These are phyloP conservation scores for Aureobasidium pullulans DNA, from an alignment of 2,329 filamentous ascomycete species.

Conservation along the genomic window DNA sequence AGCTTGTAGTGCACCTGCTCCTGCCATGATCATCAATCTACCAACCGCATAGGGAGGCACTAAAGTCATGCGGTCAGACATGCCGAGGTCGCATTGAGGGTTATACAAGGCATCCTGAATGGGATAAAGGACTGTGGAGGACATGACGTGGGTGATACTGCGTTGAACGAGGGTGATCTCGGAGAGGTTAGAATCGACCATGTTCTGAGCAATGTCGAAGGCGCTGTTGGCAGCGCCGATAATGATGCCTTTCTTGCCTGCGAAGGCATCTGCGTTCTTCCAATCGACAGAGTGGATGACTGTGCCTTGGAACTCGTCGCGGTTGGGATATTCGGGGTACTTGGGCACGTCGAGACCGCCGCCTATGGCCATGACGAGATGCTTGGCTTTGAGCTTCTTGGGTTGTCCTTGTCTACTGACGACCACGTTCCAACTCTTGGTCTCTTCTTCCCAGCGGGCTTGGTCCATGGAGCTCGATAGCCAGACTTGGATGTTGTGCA, in stretches of 20 bases:
- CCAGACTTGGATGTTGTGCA: conserved; percentile 34
- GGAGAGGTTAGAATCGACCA: conserved; percentile 34
- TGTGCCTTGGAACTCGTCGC: conserved; percentile 30
- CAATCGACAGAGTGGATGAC: conserved; percentile 31
- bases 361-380: conserved; percentile 30
- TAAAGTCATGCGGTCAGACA: conserved; percentile 20
- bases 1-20: conserved; percentile 19
- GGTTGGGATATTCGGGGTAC: conserved; percentile 19
- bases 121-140: background rate
- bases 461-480: conserved; percentile 30
- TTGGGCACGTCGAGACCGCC: conserved; percentile 23
- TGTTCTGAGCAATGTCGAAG: conserved; percentile 44
- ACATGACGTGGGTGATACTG: conserved; percentile 26
- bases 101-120: conserved; percentile 19
- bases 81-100: conserved; percentile 15
- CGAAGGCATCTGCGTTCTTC: conserved; percentile 26
- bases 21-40: conserved; percentile 13
- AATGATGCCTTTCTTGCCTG: conserved; percentile 38
- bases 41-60: conserved; percentile 9
- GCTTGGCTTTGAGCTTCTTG: conserved; percentile 16
- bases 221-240: conserved; percentile 43
- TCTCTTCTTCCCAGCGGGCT: conserved; percentile 32
- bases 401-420: conserved; percentile 7
- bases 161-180: conserved; percentile 43
- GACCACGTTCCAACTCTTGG: conserved; percentile 30